These are phyloP conservation scores for Cladophialophora chaetospira DNA, from an alignment of 2,329 filamentous ascomycete genomes.

Conservation along the genomic window DNA sequence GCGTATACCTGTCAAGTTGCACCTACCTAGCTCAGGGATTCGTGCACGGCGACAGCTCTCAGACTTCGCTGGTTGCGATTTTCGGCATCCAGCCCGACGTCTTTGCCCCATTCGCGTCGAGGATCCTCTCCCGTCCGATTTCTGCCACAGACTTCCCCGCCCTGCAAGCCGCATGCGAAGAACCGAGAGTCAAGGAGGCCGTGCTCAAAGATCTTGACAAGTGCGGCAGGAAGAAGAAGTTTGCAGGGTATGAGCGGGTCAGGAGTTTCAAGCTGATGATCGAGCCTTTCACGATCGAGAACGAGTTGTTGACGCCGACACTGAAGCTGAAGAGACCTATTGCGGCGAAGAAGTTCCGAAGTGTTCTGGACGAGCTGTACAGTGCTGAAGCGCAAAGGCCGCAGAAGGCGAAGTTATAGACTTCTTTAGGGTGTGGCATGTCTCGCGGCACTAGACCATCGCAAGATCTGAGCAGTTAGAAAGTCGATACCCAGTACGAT, in stretches of 20 bases:
- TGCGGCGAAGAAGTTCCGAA: constrained; percentile 62
- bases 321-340: constrained; percentile 73
- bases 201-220: constrained; percentile 77
- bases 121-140: constrained; percentile 70
- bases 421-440: too few species aligned
- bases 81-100: constrained; percentile 83
- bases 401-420: constrained; percentile 30
- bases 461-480: too few species aligned
- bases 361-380: constrained; percentile 63
- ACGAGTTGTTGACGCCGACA: constrained; percentile 68
- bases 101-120: constrained; percentile 79
- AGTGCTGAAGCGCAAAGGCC: constrained; percentile 36
- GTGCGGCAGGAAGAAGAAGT: constrained; percentile 79
- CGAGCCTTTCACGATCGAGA: constrained; percentile 91
- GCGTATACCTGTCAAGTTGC: constrained; percentile 82
- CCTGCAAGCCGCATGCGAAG: constrained; percentile 66
- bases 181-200: constrained; percentile 71
- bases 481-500: too few species aligned
- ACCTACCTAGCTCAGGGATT: constrained; percentile 78
- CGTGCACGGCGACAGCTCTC: constrained; percentile 84
- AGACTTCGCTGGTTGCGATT: constrained; percentile 80
- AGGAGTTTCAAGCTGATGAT: constrained; percentile 72
- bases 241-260: constrained; percentile 88
- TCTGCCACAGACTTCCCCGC: constrained; percentile 64
- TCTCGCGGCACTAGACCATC: too few species aligned